Evolutionary conservation across 2,329 filamentous ascomycete genomes (phyloP).

Genomic region (Lasiodiplodia gonubiensis): DNA sequence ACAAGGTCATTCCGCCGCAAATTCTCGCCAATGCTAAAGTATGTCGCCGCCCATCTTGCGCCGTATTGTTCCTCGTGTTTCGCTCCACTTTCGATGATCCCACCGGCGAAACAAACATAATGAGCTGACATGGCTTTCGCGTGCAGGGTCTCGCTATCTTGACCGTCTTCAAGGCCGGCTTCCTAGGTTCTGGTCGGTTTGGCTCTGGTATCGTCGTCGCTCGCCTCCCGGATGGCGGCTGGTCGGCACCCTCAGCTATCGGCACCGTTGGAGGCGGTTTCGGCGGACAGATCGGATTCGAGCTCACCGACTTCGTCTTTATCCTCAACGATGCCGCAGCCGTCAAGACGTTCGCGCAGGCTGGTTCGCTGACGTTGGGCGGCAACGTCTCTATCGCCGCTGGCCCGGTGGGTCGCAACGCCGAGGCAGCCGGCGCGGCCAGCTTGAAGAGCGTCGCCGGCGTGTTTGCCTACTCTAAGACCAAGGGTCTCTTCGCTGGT

Average conservation of each 20-base stretch:
- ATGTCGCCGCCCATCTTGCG: slow-evolving; percentile 31
- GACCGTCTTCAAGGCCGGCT: slow-evolving; percentile 85
- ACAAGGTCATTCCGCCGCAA: slow-evolving; percentile 93
- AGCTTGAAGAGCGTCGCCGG: slow-evolving; percentile 87
- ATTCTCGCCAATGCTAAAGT: slow-evolving; percentile 92
- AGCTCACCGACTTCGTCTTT: slow-evolving; percentile 94
- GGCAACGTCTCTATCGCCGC: slow-evolving; percentile 97
- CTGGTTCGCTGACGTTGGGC: slow-evolving; percentile 87
- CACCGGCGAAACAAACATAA: slow-evolving; percentile 13
- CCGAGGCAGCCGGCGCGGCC: slow-evolving; percentile 92
- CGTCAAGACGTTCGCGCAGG: slow-evolving; percentile 92
- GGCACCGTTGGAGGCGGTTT: slow-evolving; percentile 81
- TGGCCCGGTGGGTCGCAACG: slow-evolving; percentile 90
- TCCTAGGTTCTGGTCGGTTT: slow-evolving; percentile 81
- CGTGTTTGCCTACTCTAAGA: slow-evolving; percentile 97
- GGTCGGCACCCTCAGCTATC: slow-evolving; percentile 83
- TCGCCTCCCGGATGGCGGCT: slow-evolving; percentile 75
- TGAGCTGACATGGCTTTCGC: slow-evolving; percentile 27
- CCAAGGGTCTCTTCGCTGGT: slow-evolving; percentile 94
- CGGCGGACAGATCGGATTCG: slow-evolving; percentile 85
- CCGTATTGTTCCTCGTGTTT: slow-evolving; percentile 5
- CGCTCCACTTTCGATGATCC: slow-evolving; percentile 19
- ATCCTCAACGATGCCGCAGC: slow-evolving; percentile 91
- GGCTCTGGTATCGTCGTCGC: slow-evolving; percentile 84
- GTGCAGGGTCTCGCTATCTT: slow-evolving; percentile 77